Evolutionary conservation across 768 basidiomycete species (phyloP).

Genomic region (Russula olivacea): DNA sequence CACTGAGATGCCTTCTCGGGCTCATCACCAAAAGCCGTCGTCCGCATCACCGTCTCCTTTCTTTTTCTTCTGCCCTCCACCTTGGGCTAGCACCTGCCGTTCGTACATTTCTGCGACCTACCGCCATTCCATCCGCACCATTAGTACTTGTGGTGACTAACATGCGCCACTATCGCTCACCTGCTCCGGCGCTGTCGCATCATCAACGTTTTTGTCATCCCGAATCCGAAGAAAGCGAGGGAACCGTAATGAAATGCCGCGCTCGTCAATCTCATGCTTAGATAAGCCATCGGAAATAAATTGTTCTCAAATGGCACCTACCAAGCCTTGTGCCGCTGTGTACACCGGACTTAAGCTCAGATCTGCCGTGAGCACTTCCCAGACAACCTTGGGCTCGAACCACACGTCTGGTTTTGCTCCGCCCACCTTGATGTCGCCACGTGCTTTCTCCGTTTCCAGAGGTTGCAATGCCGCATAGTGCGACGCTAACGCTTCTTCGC

Average conservation of each 20-base stretch:
- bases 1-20: neutral
- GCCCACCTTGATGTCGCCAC: conserved; percentile 83
- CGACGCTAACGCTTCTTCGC: conserved; percentile 77
- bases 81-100: conserved; percentile 76
- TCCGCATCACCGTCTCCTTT: conserved; percentile 56
- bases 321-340: conserved; percentile 88
- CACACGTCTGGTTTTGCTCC: conserved; percentile 95
- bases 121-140: conserved; percentile 15
- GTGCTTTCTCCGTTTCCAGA: conserved; percentile 59
- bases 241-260: conserved; percentile 94
- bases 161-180: conserved; percentile 37
- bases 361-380: conserved; percentile 98
- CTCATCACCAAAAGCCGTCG: conserved; percentile 68
- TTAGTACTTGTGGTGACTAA: conserved; percentile 15
- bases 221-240: conserved; percentile 89
- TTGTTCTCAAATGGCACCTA: conserved; percentile 36
- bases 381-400: conserved; percentile 96
- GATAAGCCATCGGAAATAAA: conserved; percentile 7
- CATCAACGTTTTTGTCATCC: conserved; percentile 90
- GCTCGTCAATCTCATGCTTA: conserved; percentile 59
- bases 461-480: conserved; percentile 81
- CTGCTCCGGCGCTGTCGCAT: conserved; percentile 91
- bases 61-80: conserved; percentile 62
- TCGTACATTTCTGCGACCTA: conserved; percentile 95
- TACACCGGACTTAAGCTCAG: conserved; percentile 94